Evolutionary conservation across 1,284 basidiomycete species (phyloP).

Genomic region (Hemileia vastatrix): DNA sequence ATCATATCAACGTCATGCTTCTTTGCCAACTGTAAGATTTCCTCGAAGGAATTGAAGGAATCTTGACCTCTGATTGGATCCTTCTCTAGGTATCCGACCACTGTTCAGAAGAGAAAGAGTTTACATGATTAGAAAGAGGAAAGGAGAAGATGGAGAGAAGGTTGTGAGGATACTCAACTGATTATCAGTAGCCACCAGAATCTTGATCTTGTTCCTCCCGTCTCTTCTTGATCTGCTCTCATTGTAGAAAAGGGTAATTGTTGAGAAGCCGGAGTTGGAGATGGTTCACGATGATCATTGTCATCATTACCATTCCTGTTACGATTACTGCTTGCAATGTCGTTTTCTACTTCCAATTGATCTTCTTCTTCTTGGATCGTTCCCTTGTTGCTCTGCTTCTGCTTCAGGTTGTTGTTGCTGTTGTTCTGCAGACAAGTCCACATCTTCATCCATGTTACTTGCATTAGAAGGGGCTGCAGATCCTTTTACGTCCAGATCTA

Average conservation of each 20-base stretch:
- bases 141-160: no score
- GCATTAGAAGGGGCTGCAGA: no score
- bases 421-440: neutral
- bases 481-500: no score
- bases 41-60: conserved; percentile 86
- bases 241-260: conserved; percentile 23
- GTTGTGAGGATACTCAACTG: no score
- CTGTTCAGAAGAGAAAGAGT: no score
- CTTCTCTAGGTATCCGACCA: conserved; percentile 87
- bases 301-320: neutral
- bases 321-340: neutral
- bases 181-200: conserved; percentile 85
- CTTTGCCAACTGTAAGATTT: conserved; percentile 81
- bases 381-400: neutral
- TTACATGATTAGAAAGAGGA: no score
- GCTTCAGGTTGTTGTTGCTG: neutral
- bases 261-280: neutral
- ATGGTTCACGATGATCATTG: neutral
- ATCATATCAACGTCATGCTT: conserved; percentile 83
- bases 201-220: conserved; percentile 46
- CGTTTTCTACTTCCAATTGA: neutral
- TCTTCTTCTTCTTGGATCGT: neutral
- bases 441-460: no score
- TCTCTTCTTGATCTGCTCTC: conserved; percentile 28
- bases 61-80: conserved; percentile 92